Evolutionary conservation across 2,329 filamentous ascomycete species (phyloP).

Genomic region (Phialophora verrucosa): DNA sequence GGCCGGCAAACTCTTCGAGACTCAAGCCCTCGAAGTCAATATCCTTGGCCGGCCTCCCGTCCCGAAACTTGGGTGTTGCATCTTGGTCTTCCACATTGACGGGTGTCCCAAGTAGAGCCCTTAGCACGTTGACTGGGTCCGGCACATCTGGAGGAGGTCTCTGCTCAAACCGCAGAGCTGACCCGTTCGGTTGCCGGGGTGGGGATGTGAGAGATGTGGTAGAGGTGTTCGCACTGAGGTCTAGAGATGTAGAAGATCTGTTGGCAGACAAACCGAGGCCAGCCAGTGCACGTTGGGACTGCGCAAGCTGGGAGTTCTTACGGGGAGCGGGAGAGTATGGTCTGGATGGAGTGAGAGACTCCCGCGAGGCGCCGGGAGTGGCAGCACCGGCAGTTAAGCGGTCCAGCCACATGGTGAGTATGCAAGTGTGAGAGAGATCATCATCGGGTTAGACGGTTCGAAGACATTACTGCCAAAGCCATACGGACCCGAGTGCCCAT

Average conservation of each 20-base stretch:
- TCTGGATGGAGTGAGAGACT: conserved; percentile 69
- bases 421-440: neutral
- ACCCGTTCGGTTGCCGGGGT: conserved; percentile 70
- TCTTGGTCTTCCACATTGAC: conserved; percentile 16
- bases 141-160: conserved; percentile 61
- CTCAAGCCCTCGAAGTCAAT: conserved; percentile 81
- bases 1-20: conserved; percentile 70
- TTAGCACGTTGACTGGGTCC: conserved; percentile 74
- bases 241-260: conserved; percentile 76
- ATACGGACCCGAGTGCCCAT: neutral
- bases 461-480: neutral
- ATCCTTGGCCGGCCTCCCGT: conserved; percentile 52
- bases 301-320: conserved; percentile 70
- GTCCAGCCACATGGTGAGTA: conserved; percentile 79
- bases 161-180: conserved; percentile 66
- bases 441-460: neutral
- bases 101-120: conserved; percentile 56
- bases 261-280: conserved; percentile 68
- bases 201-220: conserved; percentile 73
- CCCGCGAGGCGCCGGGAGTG: conserved; percentile 57
- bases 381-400: conserved; percentile 73
- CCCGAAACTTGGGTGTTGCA: conserved; percentile 29
- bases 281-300: conserved; percentile 64
- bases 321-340: conserved; percentile 74
- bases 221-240: conserved; percentile 74